Evolutionary conservation across 2,329 filamentous ascomycete genomes (phyloP).

Genomic region (Blastomyces parvus): DNA sequence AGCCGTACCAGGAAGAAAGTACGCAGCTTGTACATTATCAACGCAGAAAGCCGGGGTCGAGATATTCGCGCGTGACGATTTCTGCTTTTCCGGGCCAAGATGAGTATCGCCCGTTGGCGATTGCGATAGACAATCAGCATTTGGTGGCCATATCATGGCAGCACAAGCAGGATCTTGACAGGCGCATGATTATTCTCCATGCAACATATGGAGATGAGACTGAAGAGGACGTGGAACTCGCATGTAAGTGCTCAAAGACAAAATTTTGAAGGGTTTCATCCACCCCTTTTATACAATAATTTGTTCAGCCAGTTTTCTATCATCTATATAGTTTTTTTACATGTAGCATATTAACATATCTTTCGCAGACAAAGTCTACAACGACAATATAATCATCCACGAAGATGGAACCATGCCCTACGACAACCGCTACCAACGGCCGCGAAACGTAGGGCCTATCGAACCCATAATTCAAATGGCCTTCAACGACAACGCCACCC

Average conservation of each 20-base stretch:
- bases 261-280: neutral
- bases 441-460: neutral
- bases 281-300: neutral
- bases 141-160: constrained; percentile 14
- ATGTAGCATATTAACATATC: neutral
- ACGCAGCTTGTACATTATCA: constrained; percentile 25
- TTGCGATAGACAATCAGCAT: constrained; percentile 9
- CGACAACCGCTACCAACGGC: neutral
- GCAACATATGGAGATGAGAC: neutral
- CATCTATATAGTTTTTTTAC: neutral
- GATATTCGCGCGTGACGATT: constrained; percentile 8
- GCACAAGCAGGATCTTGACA: constrained; percentile 3
- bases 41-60: neutral
- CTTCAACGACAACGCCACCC: constrained; percentile 30
- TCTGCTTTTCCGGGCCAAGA: constrained; percentile 9
- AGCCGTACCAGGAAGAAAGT: constrained; percentile 18
- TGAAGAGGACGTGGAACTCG: neutral
- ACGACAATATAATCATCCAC: neutral
- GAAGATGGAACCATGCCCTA: constrained; percentile 2
- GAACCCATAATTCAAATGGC: constrained; percentile 22
- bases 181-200: constrained; percentile 9
- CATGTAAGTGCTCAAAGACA: constrained; percentile 3
- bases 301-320: too few species aligned
- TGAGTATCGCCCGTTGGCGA: constrained; percentile 9
- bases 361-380: constrained; percentile 7